A percentile compares a stretch with the other conserved stretches of the same genome.
These are phyloP conservation scores for Heteromeles arbutifolia DNA, from an alignment of 306 rosid species.

Conservation along the genomic window DNA sequence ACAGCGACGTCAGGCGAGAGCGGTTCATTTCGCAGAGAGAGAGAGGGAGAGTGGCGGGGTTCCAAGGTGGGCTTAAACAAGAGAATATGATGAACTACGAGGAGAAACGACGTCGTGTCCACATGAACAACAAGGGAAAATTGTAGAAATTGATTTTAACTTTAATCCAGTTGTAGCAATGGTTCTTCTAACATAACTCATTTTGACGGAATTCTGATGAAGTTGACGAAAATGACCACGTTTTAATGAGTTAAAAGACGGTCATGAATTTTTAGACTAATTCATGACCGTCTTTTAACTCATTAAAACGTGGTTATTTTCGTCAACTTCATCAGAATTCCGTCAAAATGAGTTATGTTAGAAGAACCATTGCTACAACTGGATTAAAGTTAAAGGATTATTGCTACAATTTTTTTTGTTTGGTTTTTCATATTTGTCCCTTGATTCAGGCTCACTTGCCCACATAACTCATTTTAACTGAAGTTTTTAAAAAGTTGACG, in stretches of 20 bases:
- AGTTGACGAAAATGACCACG: no score
- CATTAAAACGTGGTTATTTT: rapidly evolving
- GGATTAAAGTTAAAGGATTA: rapidly evolving
- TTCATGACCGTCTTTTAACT: rapidly evolving
- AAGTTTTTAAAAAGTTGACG: rapidly evolving
- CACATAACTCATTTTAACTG: rapidly evolving
- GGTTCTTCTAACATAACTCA: no score
- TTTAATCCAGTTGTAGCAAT: no score
- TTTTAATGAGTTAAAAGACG: no score
- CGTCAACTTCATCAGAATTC: rapidly evolving
- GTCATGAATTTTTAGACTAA: no score
- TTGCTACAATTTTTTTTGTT: no score
- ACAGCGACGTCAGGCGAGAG: not conserved
- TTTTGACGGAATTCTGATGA: no score
- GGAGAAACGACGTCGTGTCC: not conserved
- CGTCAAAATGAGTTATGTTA: rapidly evolving
- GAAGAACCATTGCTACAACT: rapidly evolving
- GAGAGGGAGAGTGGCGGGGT: not conserved
- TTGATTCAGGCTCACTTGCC: rapidly evolving
- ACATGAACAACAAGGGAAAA: no score
- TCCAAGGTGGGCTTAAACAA: not conserved
- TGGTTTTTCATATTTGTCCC: rapidly evolving
- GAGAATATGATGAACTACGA: not conserved
- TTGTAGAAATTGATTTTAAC: rapidly evolving
- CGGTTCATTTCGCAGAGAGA: not conserved